Evolutionary conservation across 1,139 yeast species (phyloP), one percentile per base, ranked within the genome.

Genomic region (Candida mesenterica): DNA sequence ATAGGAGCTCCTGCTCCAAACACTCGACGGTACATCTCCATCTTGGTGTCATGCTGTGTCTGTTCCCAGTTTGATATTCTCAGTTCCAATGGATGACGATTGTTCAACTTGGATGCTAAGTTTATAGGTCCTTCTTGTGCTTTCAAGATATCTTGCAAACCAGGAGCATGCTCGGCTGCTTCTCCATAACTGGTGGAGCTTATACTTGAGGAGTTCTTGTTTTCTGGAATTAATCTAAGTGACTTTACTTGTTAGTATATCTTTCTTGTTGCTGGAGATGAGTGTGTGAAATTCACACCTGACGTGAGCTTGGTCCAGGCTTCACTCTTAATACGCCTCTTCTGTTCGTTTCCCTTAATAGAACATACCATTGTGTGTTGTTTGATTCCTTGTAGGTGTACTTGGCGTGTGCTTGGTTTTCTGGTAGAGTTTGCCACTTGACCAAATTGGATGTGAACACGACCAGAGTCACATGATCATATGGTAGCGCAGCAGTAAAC

Each of bases 1-100:
- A 92, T 80, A 5, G 97, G 96, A 53, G 87, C 97, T 9, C 95
- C 96, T 31, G 95, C 83, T 19, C 98, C 98, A 59, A 84, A 89
- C 17, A 87, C 65, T 45, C 95, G 77, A 55, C 95, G 77, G 61
- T 85, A 82, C 38, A 79, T 79, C 56, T 89, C 95, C 68, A 89
- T 56, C 51, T 80, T 79, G 46, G 84, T 68, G 28, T 79, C 79
- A 32, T 72, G 73, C 54, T 87, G 92, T 7, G 85, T 82, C 38
- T 72, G 70, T 19, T 89, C 94, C 97, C 97, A 92, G 50, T 79
- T 73, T 38, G 65, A 62, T 30, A 92, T 62, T 49, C 96, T 77
- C 9, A 75, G 52, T 56, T 92, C 95, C 46, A 92, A 69, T 5
- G 97, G 97, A 60, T 92, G 98, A 57, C 87, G 81, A 51, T 82